Evolutionary conservation across 306 rosid species (phyloP), one percentile per base, ranked within the genome.

Genomic region (Quercus ilex): DNA sequence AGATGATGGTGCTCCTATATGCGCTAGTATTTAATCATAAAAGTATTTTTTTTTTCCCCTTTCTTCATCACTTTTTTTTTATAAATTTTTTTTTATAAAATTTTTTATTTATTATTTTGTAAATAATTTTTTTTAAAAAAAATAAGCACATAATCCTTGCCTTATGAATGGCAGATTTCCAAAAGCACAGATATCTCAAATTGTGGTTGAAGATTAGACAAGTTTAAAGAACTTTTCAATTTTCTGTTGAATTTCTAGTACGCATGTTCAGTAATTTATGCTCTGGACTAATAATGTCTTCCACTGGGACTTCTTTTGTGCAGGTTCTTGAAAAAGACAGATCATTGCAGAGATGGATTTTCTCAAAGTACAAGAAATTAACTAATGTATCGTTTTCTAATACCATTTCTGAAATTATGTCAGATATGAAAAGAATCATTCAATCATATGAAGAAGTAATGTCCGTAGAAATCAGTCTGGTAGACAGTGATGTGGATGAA

Each of bases 291-390:
- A 52, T 65, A 28, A 68, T 56, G 43, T 65, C 51, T 83, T 69
- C 69, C 60, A 63, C 20, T 56, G 78, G 21, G 73, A 71, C 59
- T 79, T 83, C 52, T 79, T 85, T 51, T 74, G 35, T 86, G 85
- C 81, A 95, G 99, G 94, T 90, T 81, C 87, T 95, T 55, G 83
- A 83, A 76, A 89, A 84, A 86, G 92, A 95, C 68, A 85, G 81
- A 76, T 80, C 86, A 35, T 79, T 95, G 78, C 86, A 31, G 81
- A 85, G 85, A 65, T 95, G 99, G 97, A 80, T 90, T 76, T 75
- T 85, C 74, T 65, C 84, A 58, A 87, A 86, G 78, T 87, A 85
- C 86, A 88, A 89, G 84, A 87, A 86, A 87, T 79, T 93, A 80
- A 67, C 80, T 63, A 81, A 86, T 67, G 65, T 83, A 72, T 84